Conservation (phyloP, 371 early-diverging fungal genomes). For the Neoconidiobolus thromboides region DNA sequence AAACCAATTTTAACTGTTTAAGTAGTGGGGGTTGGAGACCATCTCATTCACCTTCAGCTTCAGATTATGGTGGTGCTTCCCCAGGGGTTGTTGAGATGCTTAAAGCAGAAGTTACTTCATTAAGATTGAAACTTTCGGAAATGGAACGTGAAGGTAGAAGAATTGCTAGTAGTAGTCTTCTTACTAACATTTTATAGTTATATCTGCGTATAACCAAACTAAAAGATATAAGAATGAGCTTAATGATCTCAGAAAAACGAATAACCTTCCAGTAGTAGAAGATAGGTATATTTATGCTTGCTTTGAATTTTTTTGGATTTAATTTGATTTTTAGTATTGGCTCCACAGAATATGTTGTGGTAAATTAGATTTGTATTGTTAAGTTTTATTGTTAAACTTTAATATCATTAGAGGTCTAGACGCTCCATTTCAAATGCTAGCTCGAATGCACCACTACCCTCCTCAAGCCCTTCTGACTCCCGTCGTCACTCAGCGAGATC, state of each 20-base stretch:
- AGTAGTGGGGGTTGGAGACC: constrained; percentile 30
- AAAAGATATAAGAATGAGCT: constrained; percentile 1
- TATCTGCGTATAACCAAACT: constrained; percentile 4
- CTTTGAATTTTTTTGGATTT: background rate
- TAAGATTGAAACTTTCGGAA: constrained; percentile 35
- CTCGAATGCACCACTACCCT: background rate
- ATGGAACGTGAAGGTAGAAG: constrained; percentile 47
- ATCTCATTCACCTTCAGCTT: constrained; percentile 22
- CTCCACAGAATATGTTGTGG: background rate
- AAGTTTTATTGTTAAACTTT: background rate
- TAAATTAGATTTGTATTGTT: background rate
- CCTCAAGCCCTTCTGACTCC: background rate
- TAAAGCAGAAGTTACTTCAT: constrained; percentile 37
- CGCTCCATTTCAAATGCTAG: constrained; percentile 4
- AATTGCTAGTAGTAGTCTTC: constrained; percentile 5
- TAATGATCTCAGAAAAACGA: background rate
- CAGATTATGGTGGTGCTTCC: constrained; percentile 18
- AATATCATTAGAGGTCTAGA: background rate
- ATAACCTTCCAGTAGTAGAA: background rate
- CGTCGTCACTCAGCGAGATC: constrained; percentile 4
- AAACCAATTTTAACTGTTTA: background rate
- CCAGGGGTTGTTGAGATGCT: constrained; percentile 41
- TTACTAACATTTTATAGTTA: background rate
- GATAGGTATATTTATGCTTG: background rate
- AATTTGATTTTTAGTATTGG: background rate